phyloP scores from a whole-genome alignment of 208 protist species.

The Trypanosoma vivax region DNA sequence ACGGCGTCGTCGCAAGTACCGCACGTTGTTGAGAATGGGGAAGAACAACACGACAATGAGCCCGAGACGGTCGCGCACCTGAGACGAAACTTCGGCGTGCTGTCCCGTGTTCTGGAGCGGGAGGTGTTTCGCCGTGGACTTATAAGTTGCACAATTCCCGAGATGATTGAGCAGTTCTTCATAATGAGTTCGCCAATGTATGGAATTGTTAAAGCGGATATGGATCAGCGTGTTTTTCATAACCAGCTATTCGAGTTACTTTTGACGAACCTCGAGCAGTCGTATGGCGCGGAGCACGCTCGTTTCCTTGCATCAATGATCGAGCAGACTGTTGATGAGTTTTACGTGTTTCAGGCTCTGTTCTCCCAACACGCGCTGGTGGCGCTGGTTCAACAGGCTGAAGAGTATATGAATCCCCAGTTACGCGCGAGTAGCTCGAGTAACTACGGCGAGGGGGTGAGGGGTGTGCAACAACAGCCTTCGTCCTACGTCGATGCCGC shows the following conservation, averaged over 20 bases:
- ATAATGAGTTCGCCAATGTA: conserved; percentile 4
- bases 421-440: conserved; percentile 6
- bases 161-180: conserved; percentile 48
- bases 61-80: conserved; percentile 45
- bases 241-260: conserved; percentile 16
- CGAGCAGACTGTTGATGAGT: conserved; percentile 15
- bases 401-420: conserved; percentile 26
- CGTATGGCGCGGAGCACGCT: conserved; percentile 21
- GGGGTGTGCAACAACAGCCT: not conserved
- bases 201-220: conserved; percentile 18
- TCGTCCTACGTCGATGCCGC: conserved; percentile 5
- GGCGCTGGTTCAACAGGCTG: conserved; percentile 29
- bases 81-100: conserved; percentile 47
- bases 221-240: conserved; percentile 7
- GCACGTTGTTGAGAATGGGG: not conserved
- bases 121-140: conserved; percentile 53
- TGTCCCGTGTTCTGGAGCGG: conserved; percentile 42
- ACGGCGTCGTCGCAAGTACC: not conserved
- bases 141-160: conserved; percentile 31
- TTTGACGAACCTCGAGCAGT: conserved; percentile 11
- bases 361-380: conserved; percentile 33
- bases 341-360: conserved; percentile 40
- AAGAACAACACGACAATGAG: conserved; percentile 15
- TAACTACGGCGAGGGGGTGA: conserved; percentile 6
- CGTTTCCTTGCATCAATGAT: conserved; percentile 32